phyloP scores from a whole-genome alignment of 352 stramenopile species.

The Halophytophthora polymorphica region DNA sequence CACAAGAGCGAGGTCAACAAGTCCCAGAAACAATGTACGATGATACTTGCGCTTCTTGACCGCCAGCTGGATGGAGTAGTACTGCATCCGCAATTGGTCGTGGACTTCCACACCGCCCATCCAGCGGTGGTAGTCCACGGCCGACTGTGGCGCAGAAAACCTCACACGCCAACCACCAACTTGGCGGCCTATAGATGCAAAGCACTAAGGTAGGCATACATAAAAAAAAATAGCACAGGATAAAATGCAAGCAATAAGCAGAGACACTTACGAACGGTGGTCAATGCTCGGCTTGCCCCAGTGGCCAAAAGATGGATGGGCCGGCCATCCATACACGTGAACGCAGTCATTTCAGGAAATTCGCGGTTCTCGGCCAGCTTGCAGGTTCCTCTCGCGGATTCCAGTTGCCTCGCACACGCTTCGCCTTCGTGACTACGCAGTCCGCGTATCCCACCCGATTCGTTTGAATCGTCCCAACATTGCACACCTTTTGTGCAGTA shows the following conservation, averaged over 20 bases:
- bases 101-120: slow-evolving; percentile 19
- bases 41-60: slow-evolving; percentile 11
- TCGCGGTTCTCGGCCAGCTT: neutral
- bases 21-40: slow-evolving; percentile 11
- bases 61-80: slow-evolving; percentile 6
- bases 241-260: neutral
- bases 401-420: neutral
- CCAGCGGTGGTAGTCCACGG: slow-evolving; percentile 14
- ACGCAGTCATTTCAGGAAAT: too few species aligned
- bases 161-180: neutral
- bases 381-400: neutral
- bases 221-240: neutral
- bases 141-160: slow-evolving; percentile 1
- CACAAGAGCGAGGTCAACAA: slow-evolving; percentile 11
- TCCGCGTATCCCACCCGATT: slow-evolving; percentile 1
- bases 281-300: neutral
- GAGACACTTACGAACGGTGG: neutral
- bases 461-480: slow-evolving; percentile 1
- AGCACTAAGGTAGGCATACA: neutral
- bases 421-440: neutral
- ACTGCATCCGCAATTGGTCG: slow-evolving; percentile 16
- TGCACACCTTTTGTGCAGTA: slow-evolving; percentile 6
- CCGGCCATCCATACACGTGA: too few species aligned
- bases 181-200: neutral
- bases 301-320: neutral